These are phyloP conservation scores for Castanea crenata DNA, from an alignment of 306 rosid genomes.

Conservation along the genomic window DNA sequence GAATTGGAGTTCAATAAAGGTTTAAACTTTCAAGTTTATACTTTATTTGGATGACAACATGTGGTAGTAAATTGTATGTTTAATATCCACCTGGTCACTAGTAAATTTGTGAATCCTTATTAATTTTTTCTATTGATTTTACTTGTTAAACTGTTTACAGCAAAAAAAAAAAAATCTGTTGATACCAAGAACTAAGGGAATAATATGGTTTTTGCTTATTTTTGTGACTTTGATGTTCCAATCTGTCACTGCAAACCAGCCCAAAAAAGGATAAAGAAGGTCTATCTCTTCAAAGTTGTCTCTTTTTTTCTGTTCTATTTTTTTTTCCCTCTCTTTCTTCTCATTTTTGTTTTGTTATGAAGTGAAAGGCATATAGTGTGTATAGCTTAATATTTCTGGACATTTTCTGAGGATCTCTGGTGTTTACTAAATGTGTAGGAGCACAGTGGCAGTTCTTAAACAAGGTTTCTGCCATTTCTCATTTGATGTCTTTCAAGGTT, in stretches of 20 bases:
- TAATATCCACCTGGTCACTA: background rate
- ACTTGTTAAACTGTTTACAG: background rate
- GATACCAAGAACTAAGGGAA: background rate
- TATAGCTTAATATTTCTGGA: conserved; percentile 14
- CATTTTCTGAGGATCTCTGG: conserved; percentile 33
- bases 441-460: conserved; percentile 62
- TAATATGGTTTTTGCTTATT: background rate
- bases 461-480: conserved; percentile 61
- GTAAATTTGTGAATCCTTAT: background rate
- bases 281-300: background rate
- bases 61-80: background rate
- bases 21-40: background rate
- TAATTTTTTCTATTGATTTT: background rate
- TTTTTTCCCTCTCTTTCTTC: background rate
- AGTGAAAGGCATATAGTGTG: background rate
- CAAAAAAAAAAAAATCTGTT: background rate
- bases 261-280: background rate
- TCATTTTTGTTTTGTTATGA: conserved; percentile 2
- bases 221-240: background rate
- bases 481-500: conserved; percentile 58
- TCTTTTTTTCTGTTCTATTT: background rate
- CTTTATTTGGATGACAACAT: background rate
- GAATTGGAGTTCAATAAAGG: background rate
- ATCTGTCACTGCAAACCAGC: background rate
- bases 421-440: conserved; percentile 37